Conservation (phyloP, 2,329 filamentous ascomycete species). For the Lecanicillium sp. region DNA sequence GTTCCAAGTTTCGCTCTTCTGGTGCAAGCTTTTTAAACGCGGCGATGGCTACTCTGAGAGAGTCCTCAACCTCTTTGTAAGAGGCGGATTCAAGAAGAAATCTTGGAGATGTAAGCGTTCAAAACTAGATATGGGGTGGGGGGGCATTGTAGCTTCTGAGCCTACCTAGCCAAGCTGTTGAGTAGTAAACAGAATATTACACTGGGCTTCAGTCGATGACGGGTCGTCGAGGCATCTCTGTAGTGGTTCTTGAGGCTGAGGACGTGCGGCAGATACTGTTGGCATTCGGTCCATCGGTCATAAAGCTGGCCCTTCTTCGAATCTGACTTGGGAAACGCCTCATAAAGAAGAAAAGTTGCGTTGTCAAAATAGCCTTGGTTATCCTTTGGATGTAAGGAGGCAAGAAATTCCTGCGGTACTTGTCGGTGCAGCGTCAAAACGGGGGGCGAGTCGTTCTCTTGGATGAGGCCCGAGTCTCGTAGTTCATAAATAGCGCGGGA, state of each 20-base stretch:
- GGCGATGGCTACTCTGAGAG: not conserved
- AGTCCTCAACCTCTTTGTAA: not conserved
- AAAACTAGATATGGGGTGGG: not conserved
- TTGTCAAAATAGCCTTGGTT: not conserved
- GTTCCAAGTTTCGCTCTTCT: not conserved
- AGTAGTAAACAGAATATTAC: not conserved
- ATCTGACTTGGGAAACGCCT: not conserved
- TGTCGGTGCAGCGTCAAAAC: not conserved
- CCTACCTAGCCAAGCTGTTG: constrained; percentile 1
- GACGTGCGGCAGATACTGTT: constrained; percentile 1
- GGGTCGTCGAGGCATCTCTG: not conserved
- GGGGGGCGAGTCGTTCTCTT: not conserved
- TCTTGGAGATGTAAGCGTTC: not conserved
- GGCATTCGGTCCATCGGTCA: not conserved
- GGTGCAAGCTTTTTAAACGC: not conserved
- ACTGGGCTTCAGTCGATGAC: not conserved
- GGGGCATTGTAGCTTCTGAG: too few species aligned
- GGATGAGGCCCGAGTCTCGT: not conserved
- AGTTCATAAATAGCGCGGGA: not conserved
- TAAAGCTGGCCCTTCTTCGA: not conserved
- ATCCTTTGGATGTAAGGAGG: not conserved
- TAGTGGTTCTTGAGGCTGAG: constrained; percentile 1
- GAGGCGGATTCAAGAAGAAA: constrained; percentile 4
- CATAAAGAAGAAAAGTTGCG: not conserved
- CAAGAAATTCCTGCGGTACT: not conserved